phyloP scores from a whole-genome alignment of 306 rosid genomes.

The Cajanus cajan region DNA sequence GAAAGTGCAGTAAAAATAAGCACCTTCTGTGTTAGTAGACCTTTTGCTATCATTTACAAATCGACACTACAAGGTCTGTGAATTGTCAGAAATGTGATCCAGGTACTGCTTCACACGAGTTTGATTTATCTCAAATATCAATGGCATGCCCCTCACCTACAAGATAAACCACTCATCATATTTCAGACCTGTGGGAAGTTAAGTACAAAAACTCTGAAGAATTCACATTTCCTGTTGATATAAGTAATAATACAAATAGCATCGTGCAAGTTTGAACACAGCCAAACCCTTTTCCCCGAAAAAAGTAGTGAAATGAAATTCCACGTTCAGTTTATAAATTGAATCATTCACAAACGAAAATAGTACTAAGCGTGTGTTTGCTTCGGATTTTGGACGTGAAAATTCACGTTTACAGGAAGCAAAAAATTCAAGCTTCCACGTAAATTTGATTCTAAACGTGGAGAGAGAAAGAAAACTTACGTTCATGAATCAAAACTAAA shows the following conservation, averaged over 20 bases:
- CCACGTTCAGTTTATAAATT: neutral
- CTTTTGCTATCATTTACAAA: constrained; percentile 40
- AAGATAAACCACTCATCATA: constrained; percentile 34
- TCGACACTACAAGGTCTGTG: constrained; percentile 31
- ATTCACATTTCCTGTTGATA: neutral
- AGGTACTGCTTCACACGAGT: constrained; percentile 59
- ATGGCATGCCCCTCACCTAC: constrained; percentile 76
- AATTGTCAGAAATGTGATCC: constrained; percentile 42
- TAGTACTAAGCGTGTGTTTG: too few species aligned
- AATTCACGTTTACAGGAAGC: too few species aligned
- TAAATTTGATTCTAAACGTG: too few species aligned
- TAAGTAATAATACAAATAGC: neutral
- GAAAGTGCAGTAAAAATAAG: constrained; percentile 57
- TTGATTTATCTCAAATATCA: constrained; percentile 72
- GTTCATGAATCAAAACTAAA: too few species aligned
- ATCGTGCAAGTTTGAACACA: neutral
- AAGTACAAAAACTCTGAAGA: neutral
- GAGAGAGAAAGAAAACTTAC: too few species aligned
- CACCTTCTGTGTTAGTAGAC: constrained; percentile 53
- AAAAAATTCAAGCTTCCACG: too few species aligned
- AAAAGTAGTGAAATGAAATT: neutral
- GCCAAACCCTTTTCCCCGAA: neutral
- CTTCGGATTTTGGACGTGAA: too few species aligned
- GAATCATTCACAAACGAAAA: neutral
- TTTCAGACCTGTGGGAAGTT: neutral